These are phyloP conservation scores for Flueggea neowawraea DNA, from an alignment of 441 rosid genomes.

Conservation along the genomic window DNA sequence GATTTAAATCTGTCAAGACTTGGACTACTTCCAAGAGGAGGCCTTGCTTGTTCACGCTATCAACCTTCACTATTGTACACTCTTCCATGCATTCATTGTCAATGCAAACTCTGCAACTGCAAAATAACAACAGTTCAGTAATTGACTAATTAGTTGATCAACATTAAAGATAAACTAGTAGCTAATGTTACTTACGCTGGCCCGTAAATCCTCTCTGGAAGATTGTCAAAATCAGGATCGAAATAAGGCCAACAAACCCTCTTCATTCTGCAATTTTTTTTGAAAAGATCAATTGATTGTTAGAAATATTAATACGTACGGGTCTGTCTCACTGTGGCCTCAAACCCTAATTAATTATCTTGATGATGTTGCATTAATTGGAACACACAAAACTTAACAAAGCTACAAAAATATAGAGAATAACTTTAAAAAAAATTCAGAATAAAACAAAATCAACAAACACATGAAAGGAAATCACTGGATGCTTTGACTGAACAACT, in stretches of 20 bases:
- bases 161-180: not conserved
- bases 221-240: slow-evolving; percentile 73
- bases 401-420: no score
- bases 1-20: slow-evolving; percentile 67
- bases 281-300: not conserved
- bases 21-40: slow-evolving; percentile 71
- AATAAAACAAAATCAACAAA: no score
- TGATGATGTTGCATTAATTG: no score
- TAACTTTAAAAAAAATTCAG: no score
- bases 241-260: slow-evolving; percentile 75
- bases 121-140: not conserved
- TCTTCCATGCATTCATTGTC: slow-evolving; percentile 76
- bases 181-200: slow-evolving; percentile 44
- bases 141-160: not conserved
- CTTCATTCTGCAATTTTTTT: slow-evolving; percentile 33
- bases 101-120: slow-evolving; percentile 66
- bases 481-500: no score
- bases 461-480: no score
- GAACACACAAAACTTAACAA: no score
- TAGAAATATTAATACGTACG: not conserved
- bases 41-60: slow-evolving; percentile 64
- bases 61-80: slow-evolving; percentile 64
- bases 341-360: no score
- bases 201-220: slow-evolving; percentile 64
- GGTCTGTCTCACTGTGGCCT: no score